Evolutionary conservation across 768 basidiomycete species (phyloP).

Genomic region (Panaeolus papilionaceus): DNA sequence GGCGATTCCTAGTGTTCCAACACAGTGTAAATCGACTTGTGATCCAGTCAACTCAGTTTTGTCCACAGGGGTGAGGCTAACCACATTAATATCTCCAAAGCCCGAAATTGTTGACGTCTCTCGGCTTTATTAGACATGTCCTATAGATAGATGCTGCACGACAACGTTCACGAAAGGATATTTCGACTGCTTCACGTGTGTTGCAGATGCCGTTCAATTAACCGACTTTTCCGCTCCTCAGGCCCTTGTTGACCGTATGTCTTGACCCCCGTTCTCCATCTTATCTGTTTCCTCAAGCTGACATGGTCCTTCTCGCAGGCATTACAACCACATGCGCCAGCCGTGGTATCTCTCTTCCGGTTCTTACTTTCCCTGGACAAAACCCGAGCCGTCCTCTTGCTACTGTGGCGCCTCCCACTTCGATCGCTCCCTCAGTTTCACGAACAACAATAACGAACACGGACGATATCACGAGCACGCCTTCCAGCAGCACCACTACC

Average conservation of each 20-base stretch:
- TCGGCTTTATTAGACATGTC: conserved; percentile 31
- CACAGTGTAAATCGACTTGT: conserved; percentile 40
- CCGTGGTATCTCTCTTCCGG: conserved; percentile 29
- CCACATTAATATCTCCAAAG: background rate
- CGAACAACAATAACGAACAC: background rate
- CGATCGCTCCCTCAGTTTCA: background rate
- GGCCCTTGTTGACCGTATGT: conserved; percentile 41
- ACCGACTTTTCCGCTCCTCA: conserved; percentile 41
- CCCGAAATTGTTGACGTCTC: background rate
- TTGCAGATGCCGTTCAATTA: conserved; percentile 34
- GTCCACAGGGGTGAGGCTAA: conserved; percentile 26
- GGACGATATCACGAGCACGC: background rate
- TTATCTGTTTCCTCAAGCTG: background rate
- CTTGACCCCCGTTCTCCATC: background rate
- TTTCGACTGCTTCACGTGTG: conserved; percentile 50
- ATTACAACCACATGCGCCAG: conserved; percentile 26
- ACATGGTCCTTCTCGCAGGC: conserved; percentile 2
- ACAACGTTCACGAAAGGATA: conserved; percentile 43
- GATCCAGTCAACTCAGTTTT: conserved; percentile 31
- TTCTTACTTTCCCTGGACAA: conserved; percentile 40
- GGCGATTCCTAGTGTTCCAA: conserved; percentile 30
- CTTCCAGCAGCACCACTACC: background rate
- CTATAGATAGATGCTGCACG: conserved; percentile 43
- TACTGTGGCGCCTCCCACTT: conserved; percentile 10
- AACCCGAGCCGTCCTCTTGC: conserved; percentile 35